These are phyloP conservation scores for Athelia psychrophila DNA, from an alignment of 1,284 basidiomycete genomes.

Conservation along the genomic window DNA sequence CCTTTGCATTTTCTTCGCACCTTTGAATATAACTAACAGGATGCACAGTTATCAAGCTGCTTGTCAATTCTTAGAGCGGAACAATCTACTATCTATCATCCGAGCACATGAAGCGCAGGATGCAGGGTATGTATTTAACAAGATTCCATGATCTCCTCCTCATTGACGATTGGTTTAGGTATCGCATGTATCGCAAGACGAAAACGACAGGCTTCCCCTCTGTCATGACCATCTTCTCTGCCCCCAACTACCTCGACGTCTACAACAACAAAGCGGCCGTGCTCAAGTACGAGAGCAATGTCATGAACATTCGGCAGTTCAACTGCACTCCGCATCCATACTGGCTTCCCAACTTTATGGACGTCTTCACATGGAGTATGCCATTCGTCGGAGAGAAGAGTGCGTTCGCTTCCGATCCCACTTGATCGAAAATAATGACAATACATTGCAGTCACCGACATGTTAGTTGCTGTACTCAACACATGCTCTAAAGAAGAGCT, in stretches of 20 bases:
- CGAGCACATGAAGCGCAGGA: constrained; percentile 95
- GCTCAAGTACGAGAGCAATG: constrained; percentile 95
- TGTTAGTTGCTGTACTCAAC: constrained; percentile 93
- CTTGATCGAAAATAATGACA: constrained; percentile 3
- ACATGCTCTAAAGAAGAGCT: constrained; percentile 95
- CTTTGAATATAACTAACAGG: background rate
- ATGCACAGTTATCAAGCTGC: constrained; percentile 81
- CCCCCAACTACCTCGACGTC: constrained; percentile 94
- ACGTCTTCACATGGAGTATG: constrained; percentile 89
- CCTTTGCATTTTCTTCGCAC: constrained; percentile 13
- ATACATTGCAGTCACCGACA: constrained; percentile 77
- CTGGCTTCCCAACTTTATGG: constrained; percentile 94
- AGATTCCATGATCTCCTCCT: background rate
- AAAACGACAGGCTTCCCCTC: constrained; percentile 91
- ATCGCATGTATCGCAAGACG: constrained; percentile 97
- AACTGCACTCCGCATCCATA: constrained; percentile 96
- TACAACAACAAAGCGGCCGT: constrained; percentile 98
- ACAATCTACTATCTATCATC: constrained; percentile 93
- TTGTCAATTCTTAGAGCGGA: constrained; percentile 91
- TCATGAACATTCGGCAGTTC: constrained; percentile 95
- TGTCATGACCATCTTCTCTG: constrained; percentile 96
- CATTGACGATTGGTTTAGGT: constrained; percentile 42
- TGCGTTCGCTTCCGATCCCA: constrained; percentile 34
- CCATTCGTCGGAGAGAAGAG: constrained; percentile 96
- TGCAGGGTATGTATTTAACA: constrained; percentile 70